These are phyloP conservation scores for Typha latifolia DNA, from an alignment of 176 grass and related monocot genomes.

Conservation along the genomic window DNA sequence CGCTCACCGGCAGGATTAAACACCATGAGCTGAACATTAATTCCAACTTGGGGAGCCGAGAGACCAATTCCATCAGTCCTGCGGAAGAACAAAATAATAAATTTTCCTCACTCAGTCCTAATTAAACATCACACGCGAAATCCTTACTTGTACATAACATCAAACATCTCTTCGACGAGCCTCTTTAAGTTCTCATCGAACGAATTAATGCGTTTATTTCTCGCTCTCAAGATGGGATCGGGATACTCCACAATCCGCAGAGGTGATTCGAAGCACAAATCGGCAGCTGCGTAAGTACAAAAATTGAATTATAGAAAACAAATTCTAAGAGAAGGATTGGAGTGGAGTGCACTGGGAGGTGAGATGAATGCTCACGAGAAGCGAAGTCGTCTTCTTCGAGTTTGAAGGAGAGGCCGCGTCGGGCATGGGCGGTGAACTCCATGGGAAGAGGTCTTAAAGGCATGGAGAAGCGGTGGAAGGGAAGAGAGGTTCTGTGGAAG, in stretches of 20 bases:
- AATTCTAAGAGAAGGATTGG: background rate
- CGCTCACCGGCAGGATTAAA: constrained; percentile 77
- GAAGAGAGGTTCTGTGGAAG: background rate
- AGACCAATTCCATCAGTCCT: constrained; percentile 97
- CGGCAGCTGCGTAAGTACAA: constrained; percentile 38
- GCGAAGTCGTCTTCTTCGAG: constrained; percentile 48
- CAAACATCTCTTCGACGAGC: constrained; percentile 78
- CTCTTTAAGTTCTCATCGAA: constrained; percentile 61
- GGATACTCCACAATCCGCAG: constrained; percentile 86
- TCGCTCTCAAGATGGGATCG: constrained; percentile 55
- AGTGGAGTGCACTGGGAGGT: background rate
- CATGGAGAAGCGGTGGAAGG: background rate
- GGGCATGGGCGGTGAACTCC: constrained; percentile 18
- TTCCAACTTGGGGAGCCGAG: constrained; percentile 84
- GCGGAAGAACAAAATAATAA: constrained; percentile 17
- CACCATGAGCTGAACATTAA: constrained; percentile 97
- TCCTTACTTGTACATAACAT: constrained; percentile 96
- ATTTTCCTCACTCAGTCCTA: background rate
- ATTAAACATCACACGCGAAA: background rate
- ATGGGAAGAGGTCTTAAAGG: background rate
- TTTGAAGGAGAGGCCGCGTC: constrained; percentile 25
- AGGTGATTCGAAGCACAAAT: constrained; percentile 68
- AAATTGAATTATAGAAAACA: background rate
- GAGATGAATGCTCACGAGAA: constrained; percentile 29
- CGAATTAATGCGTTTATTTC: constrained; percentile 73